phyloP scores from a whole-genome alignment of 345 rosid genomes.

The Acer campestre region DNA sequence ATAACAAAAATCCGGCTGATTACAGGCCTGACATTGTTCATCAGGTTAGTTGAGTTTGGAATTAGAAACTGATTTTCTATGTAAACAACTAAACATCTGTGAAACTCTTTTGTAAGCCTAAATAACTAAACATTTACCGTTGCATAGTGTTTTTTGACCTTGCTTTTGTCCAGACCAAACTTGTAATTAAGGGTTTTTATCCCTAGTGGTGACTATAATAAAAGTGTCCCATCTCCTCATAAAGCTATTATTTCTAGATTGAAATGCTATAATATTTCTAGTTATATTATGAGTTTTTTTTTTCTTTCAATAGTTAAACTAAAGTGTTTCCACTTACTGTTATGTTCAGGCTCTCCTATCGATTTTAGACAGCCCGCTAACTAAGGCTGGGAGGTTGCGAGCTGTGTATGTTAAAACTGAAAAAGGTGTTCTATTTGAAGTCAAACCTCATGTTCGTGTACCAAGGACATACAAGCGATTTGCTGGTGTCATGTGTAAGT shows the following conservation, averaged over 20 bases:
- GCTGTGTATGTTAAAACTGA: constrained; percentile 85
- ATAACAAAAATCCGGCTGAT: constrained; percentile 74
- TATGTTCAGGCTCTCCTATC: constrained; percentile 65
- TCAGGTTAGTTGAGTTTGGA: constrained; percentile 50
- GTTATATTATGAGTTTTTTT: not conserved
- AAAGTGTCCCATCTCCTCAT: not conserved
- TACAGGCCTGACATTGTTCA: constrained; percentile 84
- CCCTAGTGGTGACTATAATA: not conserved
- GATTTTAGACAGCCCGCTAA: constrained; percentile 84
- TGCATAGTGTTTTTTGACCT: not conserved
- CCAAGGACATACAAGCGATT: constrained; percentile 89
- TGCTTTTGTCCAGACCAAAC: not conserved
- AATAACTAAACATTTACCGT: not conserved
- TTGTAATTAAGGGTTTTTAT: not conserved
- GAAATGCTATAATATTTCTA: not conserved
- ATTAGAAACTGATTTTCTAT: not conserved
- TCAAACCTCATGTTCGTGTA: constrained; percentile 81
- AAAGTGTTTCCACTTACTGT: too few relatives aligned
- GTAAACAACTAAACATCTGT: not conserved
- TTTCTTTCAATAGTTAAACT: too few relatives aligned
- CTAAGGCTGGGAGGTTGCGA: constrained; percentile 80
- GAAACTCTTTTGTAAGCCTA: not conserved
- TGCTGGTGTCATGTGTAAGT: constrained; percentile 85
- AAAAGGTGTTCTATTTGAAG: constrained; percentile 85
- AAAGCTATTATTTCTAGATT: not conserved